Evolutionary conservation across 768 basidiomycete species (phyloP).

Genomic region (Xerocomellus chrysenteron): DNA sequence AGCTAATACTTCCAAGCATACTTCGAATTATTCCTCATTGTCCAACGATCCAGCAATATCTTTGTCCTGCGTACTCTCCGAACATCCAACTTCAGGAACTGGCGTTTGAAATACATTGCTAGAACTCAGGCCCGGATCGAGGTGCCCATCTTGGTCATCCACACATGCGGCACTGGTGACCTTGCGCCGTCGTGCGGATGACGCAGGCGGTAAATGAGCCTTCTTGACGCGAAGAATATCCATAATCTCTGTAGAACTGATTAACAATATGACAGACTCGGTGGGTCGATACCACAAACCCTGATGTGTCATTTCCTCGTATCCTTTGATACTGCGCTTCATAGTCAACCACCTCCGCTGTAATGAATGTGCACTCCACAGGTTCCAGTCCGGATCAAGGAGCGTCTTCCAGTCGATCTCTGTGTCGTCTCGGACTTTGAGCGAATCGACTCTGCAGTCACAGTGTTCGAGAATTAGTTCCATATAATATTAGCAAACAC

Average conservation of each 20-base stretch:
- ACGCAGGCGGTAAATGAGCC: constrained; percentile 48
- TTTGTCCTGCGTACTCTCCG: constrained; percentile 16
- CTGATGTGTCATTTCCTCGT: constrained; percentile 78
- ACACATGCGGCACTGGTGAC: constrained; percentile 52
- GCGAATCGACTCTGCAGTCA: constrained; percentile 59
- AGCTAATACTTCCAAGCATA: background rate
- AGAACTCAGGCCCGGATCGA: constrained; percentile 19
- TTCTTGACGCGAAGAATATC: constrained; percentile 78
- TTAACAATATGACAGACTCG: constrained; percentile 5
- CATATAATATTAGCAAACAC: background rate
- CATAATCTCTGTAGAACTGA: constrained; percentile 60
- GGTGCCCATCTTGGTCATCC: constrained; percentile 38
- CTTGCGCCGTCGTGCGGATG: constrained; percentile 45
- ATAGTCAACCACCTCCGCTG: constrained; percentile 80
- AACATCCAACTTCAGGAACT: constrained; percentile 9
- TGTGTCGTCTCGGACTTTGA: constrained; percentile 74
- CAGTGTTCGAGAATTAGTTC: background rate
- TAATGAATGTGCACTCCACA: constrained; percentile 79
- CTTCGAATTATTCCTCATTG: constrained; percentile 14
- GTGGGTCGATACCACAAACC: constrained; percentile 43
- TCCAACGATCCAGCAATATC: constrained; percentile 18
- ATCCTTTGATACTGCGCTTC: constrained; percentile 73
- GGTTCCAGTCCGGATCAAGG: constrained; percentile 72
- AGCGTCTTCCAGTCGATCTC: constrained; percentile 86
- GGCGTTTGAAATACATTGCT: constrained; percentile 29